These are phyloP conservation scores for Wallacemonas collosoma DNA, from an alignment of 208 protist genomes.

Conservation along the genomic window DNA sequence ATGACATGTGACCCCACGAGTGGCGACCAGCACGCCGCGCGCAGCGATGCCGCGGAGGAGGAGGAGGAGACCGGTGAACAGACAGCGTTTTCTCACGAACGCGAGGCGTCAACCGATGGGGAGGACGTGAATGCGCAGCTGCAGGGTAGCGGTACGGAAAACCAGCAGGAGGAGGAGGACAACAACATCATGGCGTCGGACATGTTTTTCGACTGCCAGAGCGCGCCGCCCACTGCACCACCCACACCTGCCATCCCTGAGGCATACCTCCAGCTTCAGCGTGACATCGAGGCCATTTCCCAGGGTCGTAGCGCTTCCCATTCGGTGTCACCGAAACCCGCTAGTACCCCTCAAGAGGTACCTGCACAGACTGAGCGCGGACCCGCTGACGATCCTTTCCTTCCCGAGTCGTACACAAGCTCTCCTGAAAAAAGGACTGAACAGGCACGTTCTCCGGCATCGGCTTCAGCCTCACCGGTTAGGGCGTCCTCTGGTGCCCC, in stretches of 20 bases:
- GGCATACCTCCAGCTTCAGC: constrained; percentile 48
- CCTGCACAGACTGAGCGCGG: not conserved
- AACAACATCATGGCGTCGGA: constrained; percentile 23
- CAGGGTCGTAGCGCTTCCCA: constrained; percentile 32
- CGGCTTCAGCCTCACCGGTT: no score
- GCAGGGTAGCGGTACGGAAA: not conserved
- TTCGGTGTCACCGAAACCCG: constrained; percentile 12
- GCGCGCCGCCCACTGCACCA: constrained; percentile 33
- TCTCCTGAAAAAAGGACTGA: no score
- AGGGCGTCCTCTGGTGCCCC: no score
- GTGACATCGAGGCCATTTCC: constrained; percentile 41
- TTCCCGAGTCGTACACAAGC: no score
- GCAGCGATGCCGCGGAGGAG: not conserved
- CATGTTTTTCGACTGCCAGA: constrained; percentile 64
- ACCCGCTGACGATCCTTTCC: no score
- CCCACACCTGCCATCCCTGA: constrained; percentile 27
- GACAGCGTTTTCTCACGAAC: constrained; percentile 30
- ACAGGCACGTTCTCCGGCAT: no score
- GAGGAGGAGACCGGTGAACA: constrained; percentile 9
- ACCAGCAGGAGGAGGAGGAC: not conserved
- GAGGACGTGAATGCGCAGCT: constrained; percentile 18
- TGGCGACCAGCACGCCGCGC: not conserved
- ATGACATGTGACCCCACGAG: not conserved
- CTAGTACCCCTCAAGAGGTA: not conserved
- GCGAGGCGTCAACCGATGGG: not conserved